A percentile compares a stretch with the other conserved stretches of the same genome.
Conservation (phyloP, 257 asterid species). For the Plantago ovata region DNA sequence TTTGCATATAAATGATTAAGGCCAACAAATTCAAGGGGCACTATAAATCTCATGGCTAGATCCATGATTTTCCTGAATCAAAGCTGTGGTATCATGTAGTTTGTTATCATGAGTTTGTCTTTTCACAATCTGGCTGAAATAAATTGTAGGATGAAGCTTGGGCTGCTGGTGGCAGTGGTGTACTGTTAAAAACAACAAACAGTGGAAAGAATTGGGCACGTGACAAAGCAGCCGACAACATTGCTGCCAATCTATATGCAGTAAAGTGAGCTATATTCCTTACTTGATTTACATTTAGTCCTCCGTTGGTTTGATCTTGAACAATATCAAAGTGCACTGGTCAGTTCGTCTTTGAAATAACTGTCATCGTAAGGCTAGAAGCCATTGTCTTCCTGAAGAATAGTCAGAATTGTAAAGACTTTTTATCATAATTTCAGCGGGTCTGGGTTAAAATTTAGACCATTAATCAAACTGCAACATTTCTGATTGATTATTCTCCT, state of each 20-base stretch:
- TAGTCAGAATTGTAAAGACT: too few relatives aligned
- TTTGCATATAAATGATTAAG: too few relatives aligned
- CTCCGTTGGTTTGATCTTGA: too few relatives aligned
- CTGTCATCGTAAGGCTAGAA: too few relatives aligned
- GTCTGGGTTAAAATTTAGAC: too few relatives aligned
- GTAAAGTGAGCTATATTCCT: constrained; percentile 66
- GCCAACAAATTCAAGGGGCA: too few relatives aligned
- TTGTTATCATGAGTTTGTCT: constrained; percentile 2
- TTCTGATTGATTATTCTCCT: too few relatives aligned
- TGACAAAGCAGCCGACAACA: constrained; percentile 92
- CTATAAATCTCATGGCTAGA: background rate
- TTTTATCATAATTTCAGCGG: too few relatives aligned
- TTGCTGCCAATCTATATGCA: constrained; percentile 94
- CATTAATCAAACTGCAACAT: too few relatives aligned
- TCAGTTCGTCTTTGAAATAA: background rate
- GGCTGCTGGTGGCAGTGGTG: constrained; percentile 99
- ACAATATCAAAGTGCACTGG: background rate
- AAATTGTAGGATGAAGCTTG: constrained; percentile 80
- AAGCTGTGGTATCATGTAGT: background rate
- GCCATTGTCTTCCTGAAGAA: too few relatives aligned
- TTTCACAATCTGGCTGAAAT: constrained; percentile 10
- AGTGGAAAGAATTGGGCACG: constrained; percentile 90
- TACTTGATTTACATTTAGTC: background rate
- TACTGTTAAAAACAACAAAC: constrained; percentile 78
- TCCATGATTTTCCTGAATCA: background rate